Evolutionary conservation across 1,284 basidiomycete species (phyloP), one percentile per base, ranked within the genome.

Genomic region (Ustilago tritici): DNA sequence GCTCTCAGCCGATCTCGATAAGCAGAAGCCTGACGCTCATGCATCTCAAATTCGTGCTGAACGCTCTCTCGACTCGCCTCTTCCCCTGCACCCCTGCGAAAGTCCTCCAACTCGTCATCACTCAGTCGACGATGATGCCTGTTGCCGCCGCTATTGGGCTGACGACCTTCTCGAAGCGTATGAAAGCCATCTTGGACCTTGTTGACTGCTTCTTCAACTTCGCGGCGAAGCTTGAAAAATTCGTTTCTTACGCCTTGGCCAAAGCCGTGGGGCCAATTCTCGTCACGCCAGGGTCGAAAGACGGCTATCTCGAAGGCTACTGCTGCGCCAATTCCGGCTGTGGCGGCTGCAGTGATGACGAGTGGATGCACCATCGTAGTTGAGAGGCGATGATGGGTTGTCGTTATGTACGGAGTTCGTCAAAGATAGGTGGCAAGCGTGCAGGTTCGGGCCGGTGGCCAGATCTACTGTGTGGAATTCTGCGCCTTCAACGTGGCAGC

Each of bases 251-350:
- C 58, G 50, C 78, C 78, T 15, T 79, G 32, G 15, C 63, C 74
- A 38, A 81, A 61, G 43, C 78, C 80, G 15, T 81, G 47, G 3
- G 80, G 80, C 70, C 78, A 80, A 38, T 80, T 75, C 35, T 78
- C 69, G n/a, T 80, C 73, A 1, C 80, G 61, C 80, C 79, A 81
- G 8, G 81, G 81, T 31, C 63, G 58, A 62, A 82, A 80, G 55
- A 82, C 70, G 19, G 64, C 65, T 1, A 81, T n/a, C 50, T 82
- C 80, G 50, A 82, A 77, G 7, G 81, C 80, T 23, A 78, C 75
- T 12, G 68, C 78, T 7, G 77, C 76, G 9, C 77, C 80, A 2
- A 80, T 61, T 12, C 75, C 77, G 4, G 75, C 79, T 15, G 69
- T 69, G 2, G 78, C 81, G 15, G 80, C 78, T 4, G 74, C 70